Conservation (phyloP, 441 rosid species). For the Codiaeum variegatum region DNA sequence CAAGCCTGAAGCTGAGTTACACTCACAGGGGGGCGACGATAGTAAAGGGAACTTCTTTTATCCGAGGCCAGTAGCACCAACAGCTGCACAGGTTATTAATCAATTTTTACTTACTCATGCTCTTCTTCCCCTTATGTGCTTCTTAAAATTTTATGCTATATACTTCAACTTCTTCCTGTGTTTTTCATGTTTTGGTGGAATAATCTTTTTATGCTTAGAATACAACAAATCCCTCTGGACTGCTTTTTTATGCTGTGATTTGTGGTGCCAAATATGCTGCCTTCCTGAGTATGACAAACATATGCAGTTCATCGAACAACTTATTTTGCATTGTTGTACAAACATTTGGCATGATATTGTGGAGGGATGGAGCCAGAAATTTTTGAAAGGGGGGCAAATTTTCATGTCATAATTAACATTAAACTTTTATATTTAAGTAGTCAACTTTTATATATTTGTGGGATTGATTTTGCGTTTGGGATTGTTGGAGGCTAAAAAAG, state of each 20-base stretch:
- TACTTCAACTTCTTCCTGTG: neutral
- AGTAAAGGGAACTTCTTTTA: slow-evolving; percentile 76
- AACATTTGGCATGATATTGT: neutral
- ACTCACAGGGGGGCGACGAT: slow-evolving; percentile 79
- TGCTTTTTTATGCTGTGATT: neutral
- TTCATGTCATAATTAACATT: too few species aligned
- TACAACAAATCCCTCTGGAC: neutral
- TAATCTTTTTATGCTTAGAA: neutral
- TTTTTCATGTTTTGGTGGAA: neutral
- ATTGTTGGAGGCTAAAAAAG: too few species aligned
- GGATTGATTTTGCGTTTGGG: too few species aligned
- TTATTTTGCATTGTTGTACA: neutral
- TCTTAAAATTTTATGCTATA: neutral
- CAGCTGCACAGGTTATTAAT: slow-evolving; percentile 83
- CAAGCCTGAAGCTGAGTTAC: slow-evolving; percentile 79
- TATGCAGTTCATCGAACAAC: neutral
- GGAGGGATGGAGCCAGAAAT: too few species aligned
- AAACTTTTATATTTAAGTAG: too few species aligned
- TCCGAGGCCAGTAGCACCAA: slow-evolving; percentile 98
- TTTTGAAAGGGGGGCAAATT: too few species aligned
- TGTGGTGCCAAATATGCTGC: neutral
- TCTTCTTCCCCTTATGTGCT: neutral
- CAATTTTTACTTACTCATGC: neutral
- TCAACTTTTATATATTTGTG: too few species aligned
- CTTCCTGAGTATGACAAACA: neutral